phyloP scores from a whole-genome alignment of 1,284 basidiomycete species.

The Acaromyces ingoldii region DNA sequence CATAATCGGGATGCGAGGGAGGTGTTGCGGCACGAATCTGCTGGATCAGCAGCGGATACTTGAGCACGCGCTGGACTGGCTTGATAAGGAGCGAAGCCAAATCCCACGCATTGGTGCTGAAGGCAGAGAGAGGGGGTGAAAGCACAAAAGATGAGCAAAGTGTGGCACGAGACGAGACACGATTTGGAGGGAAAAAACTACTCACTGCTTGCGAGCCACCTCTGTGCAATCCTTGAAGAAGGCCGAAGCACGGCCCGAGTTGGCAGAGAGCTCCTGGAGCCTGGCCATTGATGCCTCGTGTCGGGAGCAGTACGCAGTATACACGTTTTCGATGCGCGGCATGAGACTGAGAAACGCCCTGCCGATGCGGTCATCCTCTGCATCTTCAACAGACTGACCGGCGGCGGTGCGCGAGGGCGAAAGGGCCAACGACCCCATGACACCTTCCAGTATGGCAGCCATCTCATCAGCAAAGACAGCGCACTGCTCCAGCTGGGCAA shows the following conservation, averaged over 20 bases:
- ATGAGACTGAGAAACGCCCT: constrained; percentile 69
- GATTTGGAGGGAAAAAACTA: neutral
- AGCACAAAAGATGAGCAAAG: neutral
- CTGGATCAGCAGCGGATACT: constrained; percentile 78
- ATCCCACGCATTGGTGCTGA: constrained; percentile 77
- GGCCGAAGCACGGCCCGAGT: constrained; percentile 31
- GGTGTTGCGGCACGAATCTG: constrained; percentile 67
- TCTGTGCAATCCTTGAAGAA: constrained; percentile 52
- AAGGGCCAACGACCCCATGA: constrained; percentile 35
- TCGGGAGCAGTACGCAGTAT: constrained; percentile 78
- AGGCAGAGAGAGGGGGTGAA: constrained; percentile 12
- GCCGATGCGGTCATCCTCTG: constrained; percentile 64
- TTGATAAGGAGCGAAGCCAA: constrained; percentile 79
- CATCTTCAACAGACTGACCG: too few relatives aligned
- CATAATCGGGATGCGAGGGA: constrained; percentile 69
- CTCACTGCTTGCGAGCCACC: constrained; percentile 32
- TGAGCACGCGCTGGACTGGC: constrained; percentile 56
- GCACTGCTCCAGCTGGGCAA: constrained; percentile 71
- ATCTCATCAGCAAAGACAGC: constrained; percentile 68
- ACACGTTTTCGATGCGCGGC: constrained; percentile 69
- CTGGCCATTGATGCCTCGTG: constrained; percentile 73
- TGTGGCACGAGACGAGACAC: too few relatives aligned
- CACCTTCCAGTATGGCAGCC: constrained; percentile 52
- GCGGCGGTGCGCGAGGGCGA: neutral
- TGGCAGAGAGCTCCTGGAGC: constrained; percentile 44